Evolutionary conservation across 495 filamentous ascomycete genomes (phyloP).

Genomic region (Neurospora sp.): DNA sequence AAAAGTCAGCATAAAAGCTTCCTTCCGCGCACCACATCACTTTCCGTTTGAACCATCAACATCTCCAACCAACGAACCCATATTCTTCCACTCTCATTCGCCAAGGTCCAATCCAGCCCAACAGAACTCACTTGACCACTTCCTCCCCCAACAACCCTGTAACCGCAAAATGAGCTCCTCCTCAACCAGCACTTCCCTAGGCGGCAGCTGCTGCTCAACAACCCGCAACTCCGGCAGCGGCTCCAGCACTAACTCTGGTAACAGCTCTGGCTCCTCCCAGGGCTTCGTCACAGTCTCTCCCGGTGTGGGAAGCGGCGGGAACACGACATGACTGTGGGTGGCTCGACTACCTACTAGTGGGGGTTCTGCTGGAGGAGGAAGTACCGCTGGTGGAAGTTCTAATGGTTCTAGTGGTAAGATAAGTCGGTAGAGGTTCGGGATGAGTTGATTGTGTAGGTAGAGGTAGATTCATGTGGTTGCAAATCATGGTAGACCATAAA

Average conservation of each 20-base stretch:
- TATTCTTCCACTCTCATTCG: neutral
- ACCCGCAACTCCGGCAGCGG: neutral
- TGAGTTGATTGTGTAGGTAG: no score
- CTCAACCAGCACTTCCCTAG: neutral
- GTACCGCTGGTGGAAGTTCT: neutral
- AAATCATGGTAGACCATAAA: no score
- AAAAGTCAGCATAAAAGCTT: neutral
- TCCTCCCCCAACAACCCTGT: no score
- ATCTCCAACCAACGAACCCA: no score
- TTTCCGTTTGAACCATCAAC: no score
- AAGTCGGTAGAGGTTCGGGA: no score
- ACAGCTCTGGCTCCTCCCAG: neutral
- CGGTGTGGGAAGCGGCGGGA: neutral
- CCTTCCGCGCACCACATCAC: neutral
- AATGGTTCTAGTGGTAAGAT: neutral
- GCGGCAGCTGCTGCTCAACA: neutral
- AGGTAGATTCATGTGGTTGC: no score
- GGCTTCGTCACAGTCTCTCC: neutral
- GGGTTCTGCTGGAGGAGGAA: neutral
- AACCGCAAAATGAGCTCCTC: neutral
- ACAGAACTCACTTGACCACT: no score
- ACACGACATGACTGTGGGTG: neutral
- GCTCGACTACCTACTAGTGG: neutral
- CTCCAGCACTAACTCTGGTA: neutral
- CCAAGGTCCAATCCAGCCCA: no score